Evolutionary conservation across 371 early-diverging fungal species (phyloP).

Genomic region (Antonospora locustae): DNA sequence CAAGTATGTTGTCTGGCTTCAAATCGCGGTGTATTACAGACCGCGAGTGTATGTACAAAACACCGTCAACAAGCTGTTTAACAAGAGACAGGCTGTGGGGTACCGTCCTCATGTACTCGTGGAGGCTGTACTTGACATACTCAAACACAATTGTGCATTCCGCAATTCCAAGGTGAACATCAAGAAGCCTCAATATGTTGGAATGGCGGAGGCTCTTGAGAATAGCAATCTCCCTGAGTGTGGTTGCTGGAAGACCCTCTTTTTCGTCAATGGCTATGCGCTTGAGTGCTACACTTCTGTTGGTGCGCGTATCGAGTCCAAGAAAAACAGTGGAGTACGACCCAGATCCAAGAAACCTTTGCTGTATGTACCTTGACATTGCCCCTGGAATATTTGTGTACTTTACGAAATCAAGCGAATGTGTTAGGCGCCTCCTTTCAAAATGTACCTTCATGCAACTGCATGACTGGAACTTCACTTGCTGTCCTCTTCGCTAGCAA

Average conservation of each 20-base stretch:
- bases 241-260: constrained; percentile 57
- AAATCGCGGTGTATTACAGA: constrained; percentile 69
- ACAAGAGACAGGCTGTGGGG: constrained; percentile 54
- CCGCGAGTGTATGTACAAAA: constrained; percentile 64
- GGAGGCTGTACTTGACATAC: constrained; percentile 77
- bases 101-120: too few relatives aligned
- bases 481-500: too few relatives aligned
- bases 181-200: constrained; percentile 68
- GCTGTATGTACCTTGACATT: constrained; percentile 52
- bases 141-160: constrained; percentile 85
- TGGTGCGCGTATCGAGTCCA: constrained; percentile 48
- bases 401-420: too few relatives aligned
- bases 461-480: too few relatives aligned
- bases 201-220: constrained; percentile 77
- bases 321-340: constrained; percentile 55
- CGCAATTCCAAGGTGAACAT: too few relatives aligned
- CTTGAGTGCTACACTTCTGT: constrained; percentile 52
- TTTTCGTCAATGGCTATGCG: constrained; percentile 50
- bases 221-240: constrained; percentile 89
- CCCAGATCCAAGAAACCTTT: constrained; percentile 52
- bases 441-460: too few relatives aligned
- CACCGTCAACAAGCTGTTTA: constrained; percentile 70
- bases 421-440: too few relatives aligned
- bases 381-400: background rate
- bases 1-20: constrained; percentile 68